These are phyloP conservation scores for Dittrichia graveolens DNA, from an alignment of 129 eudicot species.

Conservation along the genomic window DNA sequence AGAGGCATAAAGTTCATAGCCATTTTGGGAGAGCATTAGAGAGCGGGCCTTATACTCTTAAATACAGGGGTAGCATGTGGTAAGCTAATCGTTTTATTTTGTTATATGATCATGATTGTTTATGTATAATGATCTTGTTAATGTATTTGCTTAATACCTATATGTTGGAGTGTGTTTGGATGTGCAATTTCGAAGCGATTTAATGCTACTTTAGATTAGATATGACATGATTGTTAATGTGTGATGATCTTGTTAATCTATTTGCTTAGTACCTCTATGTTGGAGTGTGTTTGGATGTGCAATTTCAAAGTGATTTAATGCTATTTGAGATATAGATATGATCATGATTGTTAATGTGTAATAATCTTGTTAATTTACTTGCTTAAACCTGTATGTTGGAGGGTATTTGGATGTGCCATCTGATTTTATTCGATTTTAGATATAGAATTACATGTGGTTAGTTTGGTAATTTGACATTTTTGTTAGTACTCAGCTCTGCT, in stretches of 20 bases:
- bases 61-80: slow-evolving; percentile 94
- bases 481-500: no score
- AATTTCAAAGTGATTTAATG: not conserved
- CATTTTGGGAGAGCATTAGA: slow-evolving; percentile 89
- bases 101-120: not conserved
- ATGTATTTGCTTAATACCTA: not conserved
- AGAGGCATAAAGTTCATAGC: slow-evolving; percentile 83
- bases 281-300: not conserved
- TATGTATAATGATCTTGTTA: not conserved
- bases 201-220: not conserved
- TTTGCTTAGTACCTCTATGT: not conserved
- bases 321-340: no score
- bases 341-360: not conserved
- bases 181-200: not conserved
- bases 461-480: no score
- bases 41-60: slow-evolving; percentile 84
- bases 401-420: not conserved
- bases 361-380: slow-evolving; percentile 3
- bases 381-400: not conserved
- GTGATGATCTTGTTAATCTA: not conserved
- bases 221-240: not conserved
- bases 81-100: slow-evolving; percentile 15
- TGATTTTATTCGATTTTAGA: not conserved
- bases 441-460: no score
- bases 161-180: not conserved